Evolutionary conservation across 1,284 basidiomycete genomes (phyloP).

Genomic region (Microbotryomycetes sp.): DNA sequence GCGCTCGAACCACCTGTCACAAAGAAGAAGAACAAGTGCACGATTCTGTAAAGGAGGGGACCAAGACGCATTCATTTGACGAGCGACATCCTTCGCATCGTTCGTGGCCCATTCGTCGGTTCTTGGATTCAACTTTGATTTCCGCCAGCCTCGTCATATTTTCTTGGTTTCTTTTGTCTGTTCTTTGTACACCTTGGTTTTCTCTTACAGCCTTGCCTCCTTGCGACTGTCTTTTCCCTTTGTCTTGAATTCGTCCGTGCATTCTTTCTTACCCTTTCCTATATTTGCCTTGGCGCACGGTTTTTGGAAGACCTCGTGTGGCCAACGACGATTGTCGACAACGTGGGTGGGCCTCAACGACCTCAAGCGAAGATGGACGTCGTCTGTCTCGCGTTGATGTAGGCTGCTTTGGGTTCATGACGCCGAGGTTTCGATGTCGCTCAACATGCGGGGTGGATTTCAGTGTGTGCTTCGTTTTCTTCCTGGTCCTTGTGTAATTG

Average conservation of each 20-base stretch:
- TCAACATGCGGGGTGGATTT: no score
- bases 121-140: background rate
- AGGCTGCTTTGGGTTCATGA: no score
- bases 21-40: constrained; percentile 72
- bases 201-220: background rate
- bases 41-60: constrained; percentile 25
- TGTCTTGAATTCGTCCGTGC: background rate
- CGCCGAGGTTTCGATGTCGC: no score
- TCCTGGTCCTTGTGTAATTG: background rate
- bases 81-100: no score
- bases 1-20: constrained; percentile 92
- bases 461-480: no score
- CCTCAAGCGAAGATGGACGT: no score
- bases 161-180: background rate
- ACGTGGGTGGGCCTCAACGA: no score
- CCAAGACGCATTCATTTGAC: no score
- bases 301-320: no score
- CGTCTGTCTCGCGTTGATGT: no score
- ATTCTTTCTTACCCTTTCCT: background rate
- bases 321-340: no score
- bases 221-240: background rate
- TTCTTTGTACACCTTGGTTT: background rate
- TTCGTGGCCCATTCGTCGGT: no score
- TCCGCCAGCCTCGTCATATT: constrained; percentile 1
- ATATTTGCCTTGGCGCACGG: background rate